Conservation (phyloP, 495 filamentous ascomycete species). For the Polyplosphaeria fusca region DNA sequence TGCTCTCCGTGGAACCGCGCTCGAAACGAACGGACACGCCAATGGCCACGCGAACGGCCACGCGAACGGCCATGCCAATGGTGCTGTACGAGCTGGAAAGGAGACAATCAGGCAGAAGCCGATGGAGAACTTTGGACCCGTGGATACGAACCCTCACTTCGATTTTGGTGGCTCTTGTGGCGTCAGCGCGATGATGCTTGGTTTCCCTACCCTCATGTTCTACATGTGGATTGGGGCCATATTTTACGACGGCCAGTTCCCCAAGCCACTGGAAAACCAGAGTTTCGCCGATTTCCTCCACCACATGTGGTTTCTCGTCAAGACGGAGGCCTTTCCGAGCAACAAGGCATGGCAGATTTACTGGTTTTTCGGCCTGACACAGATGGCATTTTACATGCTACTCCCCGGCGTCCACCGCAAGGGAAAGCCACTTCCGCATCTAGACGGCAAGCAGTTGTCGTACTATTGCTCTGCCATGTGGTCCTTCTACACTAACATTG, state of each 20-base stretch:
- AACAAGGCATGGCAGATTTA: conserved; percentile 84
- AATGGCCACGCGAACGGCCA: conserved; percentile 27
- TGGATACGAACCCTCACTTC: conserved; percentile 76
- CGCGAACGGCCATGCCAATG: conserved; percentile 28
- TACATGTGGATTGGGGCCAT: conserved; percentile 98
- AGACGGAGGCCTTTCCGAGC: conserved; percentile 76
- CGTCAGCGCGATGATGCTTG: conserved; percentile 78
- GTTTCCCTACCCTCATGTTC: conserved; percentile 91
- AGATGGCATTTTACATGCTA: conserved; percentile 74
- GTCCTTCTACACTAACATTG: conserved; percentile 84
- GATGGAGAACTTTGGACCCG: conserved; percentile 50
- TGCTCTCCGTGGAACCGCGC: conserved; percentile 7
- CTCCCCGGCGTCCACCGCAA: conserved; percentile 80
- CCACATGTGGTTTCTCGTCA: conserved; percentile 66
- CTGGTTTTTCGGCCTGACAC: conserved; percentile 85
- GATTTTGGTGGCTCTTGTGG: conserved; percentile 87
- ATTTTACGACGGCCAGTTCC: conserved; percentile 82
- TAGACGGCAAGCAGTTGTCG: conserved; percentile 73
- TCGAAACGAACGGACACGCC: conserved; percentile 19
- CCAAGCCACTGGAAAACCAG: conserved; percentile 63
- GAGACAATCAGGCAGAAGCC: conserved; percentile 8
- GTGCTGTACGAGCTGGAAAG: conserved; percentile 11
- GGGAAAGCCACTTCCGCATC: conserved; percentile 81
- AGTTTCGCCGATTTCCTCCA: conserved; percentile 61
- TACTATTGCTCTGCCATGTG: conserved; percentile 92